Evolutionary conservation across 352 stramenopile genomes (phyloP).

Genomic region (Phytophthora tentaculata): DNA sequence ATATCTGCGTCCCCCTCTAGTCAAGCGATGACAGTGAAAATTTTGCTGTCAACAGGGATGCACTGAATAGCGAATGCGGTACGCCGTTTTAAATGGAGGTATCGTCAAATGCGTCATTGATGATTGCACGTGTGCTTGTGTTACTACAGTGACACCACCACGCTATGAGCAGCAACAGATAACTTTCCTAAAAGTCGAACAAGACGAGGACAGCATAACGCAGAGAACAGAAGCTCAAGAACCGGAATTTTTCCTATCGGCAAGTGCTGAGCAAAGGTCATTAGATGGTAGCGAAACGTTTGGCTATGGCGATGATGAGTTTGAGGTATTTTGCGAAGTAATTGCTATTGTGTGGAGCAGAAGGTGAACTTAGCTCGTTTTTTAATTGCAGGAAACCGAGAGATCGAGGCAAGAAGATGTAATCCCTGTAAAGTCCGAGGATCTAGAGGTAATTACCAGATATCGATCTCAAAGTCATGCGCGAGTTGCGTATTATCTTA

Average conservation of each 20-base stretch:
- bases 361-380: background rate
- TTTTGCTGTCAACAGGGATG: conserved; percentile 71
- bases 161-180: conserved; percentile 44
- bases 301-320: conserved; percentile 81
- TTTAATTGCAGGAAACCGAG: conserved; percentile 15
- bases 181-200: conserved; percentile 27
- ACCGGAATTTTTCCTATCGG: conserved; percentile 58
- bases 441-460: conserved; percentile 8
- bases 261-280: background rate
- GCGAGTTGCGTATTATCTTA: background rate
- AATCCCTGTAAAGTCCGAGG: background rate
- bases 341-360: background rate
- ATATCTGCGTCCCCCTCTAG: conserved; percentile 21
- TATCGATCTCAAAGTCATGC: background rate
- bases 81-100: background rate
- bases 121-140: background rate
- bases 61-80: conserved; percentile 57
- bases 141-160: conserved; percentile 35
- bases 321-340: conserved; percentile 46
- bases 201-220: conserved; percentile 27
- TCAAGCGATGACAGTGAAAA: conserved; percentile 81
- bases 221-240: conserved; percentile 58
- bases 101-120: conserved; percentile 1
- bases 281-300: conserved; percentile 47
- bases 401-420: conserved; percentile 14